A percentile compares a stretch with the other conserved stretches of the same genome.
Conservation (phyloP, 202 grass and related monocot genomes). For the Bolboschoenoplectus hybrid region DNA sequence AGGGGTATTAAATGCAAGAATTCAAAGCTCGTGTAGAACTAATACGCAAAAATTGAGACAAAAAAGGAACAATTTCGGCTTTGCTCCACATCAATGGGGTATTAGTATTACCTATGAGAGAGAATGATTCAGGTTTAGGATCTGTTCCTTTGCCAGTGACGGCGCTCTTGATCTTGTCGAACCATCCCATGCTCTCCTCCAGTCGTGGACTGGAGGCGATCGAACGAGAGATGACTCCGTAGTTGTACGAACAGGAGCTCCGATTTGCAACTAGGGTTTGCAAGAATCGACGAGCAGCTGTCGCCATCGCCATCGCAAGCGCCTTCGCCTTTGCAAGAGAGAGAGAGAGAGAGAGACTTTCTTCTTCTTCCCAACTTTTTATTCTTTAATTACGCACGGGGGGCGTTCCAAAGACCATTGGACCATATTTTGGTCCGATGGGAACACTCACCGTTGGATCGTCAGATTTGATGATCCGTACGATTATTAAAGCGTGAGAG, state of each 20-base stretch:
- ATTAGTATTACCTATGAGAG: slow-evolving; percentile 66
- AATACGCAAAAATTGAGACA: not conserved
- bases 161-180: slow-evolving; percentile 83
- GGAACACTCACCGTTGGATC: too few relatives aligned
- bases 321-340: slow-evolving; percentile 21
- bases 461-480: too few relatives aligned
- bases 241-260: slow-evolving; percentile 38
- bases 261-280: slow-evolving; percentile 40
- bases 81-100: not conserved
- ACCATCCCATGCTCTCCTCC: slow-evolving; percentile 65
- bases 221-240: slow-evolving; percentile 45
- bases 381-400: not conserved
- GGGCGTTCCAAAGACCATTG: too few relatives aligned
- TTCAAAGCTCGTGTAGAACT: not conserved
- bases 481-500: too few relatives aligned
- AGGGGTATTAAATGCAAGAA: not conserved
- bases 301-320: slow-evolving; percentile 25
- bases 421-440: too few relatives aligned
- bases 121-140: slow-evolving; percentile 49
- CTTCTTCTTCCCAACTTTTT: not conserved
- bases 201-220: slow-evolving; percentile 65
- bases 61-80: not conserved
- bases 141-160: slow-evolving; percentile 69
- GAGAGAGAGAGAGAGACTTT: not conserved
- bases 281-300: slow-evolving; percentile 49